Evolutionary conservation across 352 stramenopile species (phyloP), one percentile per base, ranked within the genome.

Genomic region (Peronospora farinosa): DNA sequence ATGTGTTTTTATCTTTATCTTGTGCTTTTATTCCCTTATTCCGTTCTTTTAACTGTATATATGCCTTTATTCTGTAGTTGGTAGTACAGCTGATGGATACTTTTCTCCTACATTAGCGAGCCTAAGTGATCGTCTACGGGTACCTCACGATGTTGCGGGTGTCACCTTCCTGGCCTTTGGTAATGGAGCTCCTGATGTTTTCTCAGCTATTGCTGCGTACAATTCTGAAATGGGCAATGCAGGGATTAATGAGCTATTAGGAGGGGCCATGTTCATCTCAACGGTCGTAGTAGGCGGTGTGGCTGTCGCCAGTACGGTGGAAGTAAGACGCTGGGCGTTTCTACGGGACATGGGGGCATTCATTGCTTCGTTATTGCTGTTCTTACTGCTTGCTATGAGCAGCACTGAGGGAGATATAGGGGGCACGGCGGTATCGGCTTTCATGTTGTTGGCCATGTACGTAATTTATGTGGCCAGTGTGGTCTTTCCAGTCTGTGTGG

Each of bases 91-190:
- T 0, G 95, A 98, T 40, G 94, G 96, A 38, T 99, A 98, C 68
- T 99, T 99, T 67, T 97, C 82, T 0, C 95, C 96, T 0, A 95
- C 87, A 12, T 78, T 99, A 10, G 95, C 97, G 50, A 97, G 84
- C 77, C 96, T 99, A 49, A 97, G 86, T 32, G 72, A 96, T 31
- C 61, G 84, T 44, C 67, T 95, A 5, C 65, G 83, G 21, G 69
- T 96, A n/a, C 76, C 85, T 35, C 87, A 87, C 47, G 84, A 96
- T 36, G 93, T 98, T 46, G 93, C 95, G 1, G 96, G 96, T 21
- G 96, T 99, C 42, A 98, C 96, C 3, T 92, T 99, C 36, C 69
- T 99, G 32, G 95, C 96, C 28, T 95, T 99, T 47, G 96, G 96
- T 12, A 99, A 99, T 72, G 82, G 96, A 51, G 95, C 96, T 11